Evolutionary conservation across 306 rosid genomes (phyloP), one percentile per base, ranked within the genome.

Genomic region (Pyrus communis): DNA sequence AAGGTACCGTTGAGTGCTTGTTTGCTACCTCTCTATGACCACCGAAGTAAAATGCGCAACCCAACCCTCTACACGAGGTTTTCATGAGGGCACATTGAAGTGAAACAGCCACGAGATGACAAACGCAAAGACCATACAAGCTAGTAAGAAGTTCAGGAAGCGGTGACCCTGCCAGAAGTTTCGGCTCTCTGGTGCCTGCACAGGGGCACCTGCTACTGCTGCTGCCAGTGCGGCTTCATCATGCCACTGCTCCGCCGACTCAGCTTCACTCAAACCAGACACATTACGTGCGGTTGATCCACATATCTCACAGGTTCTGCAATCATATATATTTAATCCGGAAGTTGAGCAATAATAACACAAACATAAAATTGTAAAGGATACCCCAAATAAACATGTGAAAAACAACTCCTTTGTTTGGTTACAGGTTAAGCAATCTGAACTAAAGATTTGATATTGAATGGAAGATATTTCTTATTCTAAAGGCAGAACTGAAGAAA

Each of bases 31-130:
- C 86, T 30, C 83, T 54, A 84, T 75, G 74, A 76, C 77, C 72
- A 38, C 58, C 6, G 30, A n/a, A 42, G 71, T 61, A 31, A 43
- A 38, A 68, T 49, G 23, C 4, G 6, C 7, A 3, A 22, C 68
- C 12, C 7, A 3, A 22, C 68, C 12, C 28, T 35, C 57, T 28
- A 79, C 59, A 52, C 40, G 49, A 80, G 72, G 80, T 73, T 75
- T 78, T 86, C 81, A 93, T 54, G 97, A 91, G 83, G 96, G 98
- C 28, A 89, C 93, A 82, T 93, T 93, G 78, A 93, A 93, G 87
- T 93, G 97, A 75, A 89, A 93, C 74, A 93, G 92, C 98, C 98
- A 93, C 6, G 98, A 93, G 75, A 91, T 93, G 72, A 91, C 92
- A 66, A 93, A 93, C 51, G 98, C 97, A 70, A 93, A 93, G 4